A percentile compares a stretch with the other conserved stretches of the same genome.
Conservation (phyloP, 345 rosid genomes). For the Eucalyptus globulus region DNA sequence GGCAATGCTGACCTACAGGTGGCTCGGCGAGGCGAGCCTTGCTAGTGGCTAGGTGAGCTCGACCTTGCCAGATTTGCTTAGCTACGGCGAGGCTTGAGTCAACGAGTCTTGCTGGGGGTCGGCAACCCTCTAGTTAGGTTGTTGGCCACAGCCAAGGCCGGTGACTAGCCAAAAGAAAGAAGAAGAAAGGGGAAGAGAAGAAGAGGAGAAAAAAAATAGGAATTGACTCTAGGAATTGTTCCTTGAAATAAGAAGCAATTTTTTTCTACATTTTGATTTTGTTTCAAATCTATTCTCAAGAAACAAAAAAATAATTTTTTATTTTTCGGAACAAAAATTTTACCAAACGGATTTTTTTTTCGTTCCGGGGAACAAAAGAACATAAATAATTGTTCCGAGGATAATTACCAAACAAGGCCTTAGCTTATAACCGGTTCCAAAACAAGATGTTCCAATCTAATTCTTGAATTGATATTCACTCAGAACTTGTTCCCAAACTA, state of each 20-base stretch:
- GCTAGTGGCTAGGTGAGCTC: no score
- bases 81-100: accelerated
- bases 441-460: no score
- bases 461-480: no score
- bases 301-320: accelerated
- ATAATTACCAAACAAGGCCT: no score
- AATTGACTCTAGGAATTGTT: no score
- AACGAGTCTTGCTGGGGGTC: accelerated
- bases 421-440: no score
- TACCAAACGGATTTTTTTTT: accelerated
- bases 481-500: no score
- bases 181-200: no score
- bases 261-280: no score
- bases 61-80: accelerated
- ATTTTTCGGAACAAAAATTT: accelerated
- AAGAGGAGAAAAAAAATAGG: no score
- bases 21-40: accelerated
- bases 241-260: accelerated
- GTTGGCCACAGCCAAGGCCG: accelerated
- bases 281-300: accelerated
- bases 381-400: accelerated
- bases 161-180: no score
- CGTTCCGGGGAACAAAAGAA: no score
- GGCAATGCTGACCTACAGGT: accelerated
- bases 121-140: accelerated